Evolutionary conservation across 495 filamentous ascomycete genomes (phyloP).

Genomic region (Penicillium desertorum): DNA sequence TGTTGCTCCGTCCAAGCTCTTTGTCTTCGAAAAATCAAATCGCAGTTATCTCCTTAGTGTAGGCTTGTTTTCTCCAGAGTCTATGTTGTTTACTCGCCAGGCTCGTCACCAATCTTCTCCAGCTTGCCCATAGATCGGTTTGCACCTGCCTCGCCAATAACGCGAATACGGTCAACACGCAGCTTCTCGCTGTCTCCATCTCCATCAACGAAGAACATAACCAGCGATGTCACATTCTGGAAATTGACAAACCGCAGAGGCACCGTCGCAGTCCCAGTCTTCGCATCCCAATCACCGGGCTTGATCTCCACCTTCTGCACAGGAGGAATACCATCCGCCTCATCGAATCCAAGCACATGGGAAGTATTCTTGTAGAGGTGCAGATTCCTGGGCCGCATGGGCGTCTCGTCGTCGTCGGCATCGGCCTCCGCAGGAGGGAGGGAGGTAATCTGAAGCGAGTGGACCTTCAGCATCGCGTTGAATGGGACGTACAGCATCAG

Average conservation of each 20-base stretch:
- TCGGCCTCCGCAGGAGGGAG: slow-evolving; percentile 56
- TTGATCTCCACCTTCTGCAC: slow-evolving; percentile 75
- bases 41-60: slow-evolving; percentile 1
- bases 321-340: slow-evolving; percentile 78
- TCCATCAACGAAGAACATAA: slow-evolving; percentile 86
- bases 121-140: slow-evolving; percentile 91
- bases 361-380: slow-evolving; percentile 82
- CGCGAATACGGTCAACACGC: slow-evolving; percentile 76
- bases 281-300: slow-evolving; percentile 76
- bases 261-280: slow-evolving; percentile 81
- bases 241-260: slow-evolving; percentile 93
- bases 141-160: slow-evolving; percentile 91
- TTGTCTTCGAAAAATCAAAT: neutral
- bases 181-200: slow-evolving; percentile 85
- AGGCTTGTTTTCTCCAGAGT: slow-evolving; percentile 8
- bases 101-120: slow-evolving; percentile 88
- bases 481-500: slow-evolving; percentile 93
- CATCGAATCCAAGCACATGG: slow-evolving; percentile 91
- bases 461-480: slow-evolving; percentile 83
- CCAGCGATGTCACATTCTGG: slow-evolving; percentile 83
- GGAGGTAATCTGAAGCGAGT: slow-evolving; percentile 87
- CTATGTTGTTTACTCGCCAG: slow-evolving; percentile 52
- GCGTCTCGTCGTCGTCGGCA: slow-evolving; percentile 67
- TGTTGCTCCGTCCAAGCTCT: neutral
- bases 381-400: slow-evolving; percentile 83